These are phyloP conservation scores for Myxozyma mucilagina DNA, from an alignment of 805 yeast species.

Conservation along the genomic window DNA sequence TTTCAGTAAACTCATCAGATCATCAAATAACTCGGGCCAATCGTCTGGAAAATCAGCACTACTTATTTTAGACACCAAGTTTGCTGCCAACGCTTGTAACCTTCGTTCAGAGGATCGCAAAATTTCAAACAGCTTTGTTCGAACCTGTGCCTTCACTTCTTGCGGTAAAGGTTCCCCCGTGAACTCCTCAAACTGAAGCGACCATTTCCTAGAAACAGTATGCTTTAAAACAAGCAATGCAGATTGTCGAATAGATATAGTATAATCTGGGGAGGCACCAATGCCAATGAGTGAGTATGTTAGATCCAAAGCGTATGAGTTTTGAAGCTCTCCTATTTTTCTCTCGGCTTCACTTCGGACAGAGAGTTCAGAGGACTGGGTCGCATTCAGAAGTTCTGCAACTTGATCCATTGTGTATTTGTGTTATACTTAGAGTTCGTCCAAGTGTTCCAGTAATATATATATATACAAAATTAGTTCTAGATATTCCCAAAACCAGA, in stretches of 20 bases:
- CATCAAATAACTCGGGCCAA: slow-evolving; percentile 73
- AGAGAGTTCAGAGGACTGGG: slow-evolving; percentile 23
- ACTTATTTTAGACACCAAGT: slow-evolving; percentile 79
- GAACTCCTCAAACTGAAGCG: slow-evolving; percentile 30
- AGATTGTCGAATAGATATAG: slow-evolving; percentile 20
- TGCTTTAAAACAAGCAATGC: slow-evolving; percentile 22
- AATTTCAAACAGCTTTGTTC: slow-evolving; percentile 16
- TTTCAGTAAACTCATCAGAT: slow-evolving; percentile 43
- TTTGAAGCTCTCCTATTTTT: slow-evolving; percentile 8
- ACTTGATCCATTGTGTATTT: slow-evolving; percentile 4
- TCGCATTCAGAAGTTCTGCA: slow-evolving; percentile 17
- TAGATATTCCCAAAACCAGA: too few species aligned
- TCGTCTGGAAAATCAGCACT: slow-evolving; percentile 92
- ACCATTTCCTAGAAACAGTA: slow-evolving; percentile 26
- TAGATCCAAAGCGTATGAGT: slow-evolving; percentile 8
- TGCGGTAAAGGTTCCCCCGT: slow-evolving; percentile 15
- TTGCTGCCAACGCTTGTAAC: slow-evolving; percentile 65
- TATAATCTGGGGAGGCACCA: neutral
- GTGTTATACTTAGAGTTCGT: too few species aligned
- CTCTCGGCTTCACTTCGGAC: slow-evolving; percentile 22
- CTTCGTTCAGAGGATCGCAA: slow-evolving; percentile 49
- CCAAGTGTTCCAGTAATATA: too few species aligned
- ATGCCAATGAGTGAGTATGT: slow-evolving; percentile 15
- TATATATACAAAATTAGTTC: too few species aligned
- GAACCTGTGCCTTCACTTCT: slow-evolving; percentile 10